phyloP scores from a whole-genome alignment of 768 basidiomycete species.

The Podaxis sp. region DNA sequence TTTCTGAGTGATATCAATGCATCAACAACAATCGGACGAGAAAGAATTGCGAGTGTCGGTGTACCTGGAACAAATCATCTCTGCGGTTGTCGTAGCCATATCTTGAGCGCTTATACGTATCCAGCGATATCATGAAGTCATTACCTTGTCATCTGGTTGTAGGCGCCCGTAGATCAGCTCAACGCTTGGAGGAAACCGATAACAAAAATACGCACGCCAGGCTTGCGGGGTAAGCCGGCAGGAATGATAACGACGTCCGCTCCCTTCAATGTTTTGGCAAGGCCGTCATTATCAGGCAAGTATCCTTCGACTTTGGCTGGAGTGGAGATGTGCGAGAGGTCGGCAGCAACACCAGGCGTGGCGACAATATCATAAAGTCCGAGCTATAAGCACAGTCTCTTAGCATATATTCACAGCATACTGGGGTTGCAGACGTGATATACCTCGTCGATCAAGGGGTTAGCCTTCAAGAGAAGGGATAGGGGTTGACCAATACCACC shows the following conservation, averaged over 20 bases:
- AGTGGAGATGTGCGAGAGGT: slow-evolving; percentile 92
- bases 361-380: slow-evolving; percentile 95
- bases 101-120: slow-evolving; percentile 17
- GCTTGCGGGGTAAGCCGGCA: slow-evolving; percentile 95
- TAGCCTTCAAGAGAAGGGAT: slow-evolving; percentile 86
- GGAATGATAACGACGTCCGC: slow-evolving; percentile 94
- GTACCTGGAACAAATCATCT: slow-evolving; percentile 94
- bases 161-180: slow-evolving; percentile 18
- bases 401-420: background rate
- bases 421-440: slow-evolving; percentile 14
- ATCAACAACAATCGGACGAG: background rate
- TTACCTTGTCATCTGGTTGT: slow-evolving; percentile 53
- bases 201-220: slow-evolving; percentile 60
- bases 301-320: slow-evolving; percentile 83
- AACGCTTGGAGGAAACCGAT: slow-evolving; percentile 8
- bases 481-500: slow-evolving; percentile 98
- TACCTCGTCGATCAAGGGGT: slow-evolving; percentile 79
- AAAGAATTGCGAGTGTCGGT: slow-evolving; percentile 13
- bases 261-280: slow-evolving; percentile 79
- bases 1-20: slow-evolving; percentile 52
- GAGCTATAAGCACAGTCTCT: slow-evolving; percentile 47
- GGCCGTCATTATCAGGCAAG: slow-evolving; percentile 75
- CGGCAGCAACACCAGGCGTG: slow-evolving; percentile 95
- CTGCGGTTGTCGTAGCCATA: slow-evolving; percentile 35
- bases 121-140: slow-evolving; percentile 18